Evolutionary conservation across 129 eudicot species (phyloP).

Genomic region (Saposhnikovia divaricata): DNA sequence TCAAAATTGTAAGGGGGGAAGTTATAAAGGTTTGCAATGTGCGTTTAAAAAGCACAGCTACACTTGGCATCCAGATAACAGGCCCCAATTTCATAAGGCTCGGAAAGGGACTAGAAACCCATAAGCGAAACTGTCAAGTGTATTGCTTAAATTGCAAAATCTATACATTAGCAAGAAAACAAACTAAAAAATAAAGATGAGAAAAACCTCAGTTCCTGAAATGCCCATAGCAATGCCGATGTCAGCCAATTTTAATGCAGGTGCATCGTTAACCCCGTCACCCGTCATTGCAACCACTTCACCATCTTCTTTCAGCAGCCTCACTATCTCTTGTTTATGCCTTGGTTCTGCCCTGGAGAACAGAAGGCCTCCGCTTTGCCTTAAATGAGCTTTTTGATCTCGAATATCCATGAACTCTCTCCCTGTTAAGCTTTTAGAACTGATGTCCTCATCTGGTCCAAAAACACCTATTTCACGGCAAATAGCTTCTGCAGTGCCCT

Average conservation of each 20-base stretch:
- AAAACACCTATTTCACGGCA: constrained; percentile 86
- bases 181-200: background rate
- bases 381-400: constrained; percentile 42
- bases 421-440: constrained; percentile 69
- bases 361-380: constrained; percentile 72
- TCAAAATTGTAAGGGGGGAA: background rate
- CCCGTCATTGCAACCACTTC: constrained; percentile 98
- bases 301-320: constrained; percentile 78
- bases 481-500: constrained; percentile 98
- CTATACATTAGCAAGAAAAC: background rate
- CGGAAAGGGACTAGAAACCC: background rate
- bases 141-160: background rate
- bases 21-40: background rate
- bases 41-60: background rate
- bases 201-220: constrained; percentile 79
- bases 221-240: constrained; percentile 97
- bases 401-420: constrained; percentile 66
- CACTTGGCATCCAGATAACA: background rate
- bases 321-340: constrained; percentile 88
- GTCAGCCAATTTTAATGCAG: constrained; percentile 86
- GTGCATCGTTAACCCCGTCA: constrained; percentile 95
- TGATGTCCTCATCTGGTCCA: constrained; percentile 58
- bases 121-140: background rate
- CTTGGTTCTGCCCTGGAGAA: constrained; percentile 91
- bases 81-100: background rate